Base-by-base conservation (phyloP, 306 rosid species). In the Pyrus betulifolia region DNA sequence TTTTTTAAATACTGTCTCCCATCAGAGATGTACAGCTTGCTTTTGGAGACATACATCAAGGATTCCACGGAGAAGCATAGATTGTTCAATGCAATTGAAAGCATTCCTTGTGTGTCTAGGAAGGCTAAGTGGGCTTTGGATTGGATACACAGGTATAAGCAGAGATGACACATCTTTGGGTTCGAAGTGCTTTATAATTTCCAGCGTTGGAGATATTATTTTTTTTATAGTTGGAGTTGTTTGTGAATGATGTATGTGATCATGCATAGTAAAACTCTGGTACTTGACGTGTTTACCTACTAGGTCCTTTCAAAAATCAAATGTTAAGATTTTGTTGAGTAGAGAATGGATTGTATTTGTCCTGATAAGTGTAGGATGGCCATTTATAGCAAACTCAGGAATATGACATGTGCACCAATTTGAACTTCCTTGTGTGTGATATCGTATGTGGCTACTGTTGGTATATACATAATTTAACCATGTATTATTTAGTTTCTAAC, bases 11-110 rank as follows among this genome's bases (percentile, higher is more conserved):
- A 3, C 67, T 75, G 74, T 71, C 54, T 69, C 19, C 27, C 72
- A 52, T 82, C 93, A 93, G 98, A 89, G 85, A 91, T 91, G 98
- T 93, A 93, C 84, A 93, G 97, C 88, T 83, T 93, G 82, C 97
- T 93, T 67, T 81, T 93, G 83, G 98, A 93, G 88, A 91, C 98
- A 35, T 89, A 78, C 71, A 93, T 91, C 77, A 93, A 88, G 81
- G 98, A 93, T 87, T 81, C 98, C 55, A 84, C 75, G 75, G 97
- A 93, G 91, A 93, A 93, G 77, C 87, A 91, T 79, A 83, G 89
- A 74, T 69, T 93, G 82, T 93, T 93, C 80, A 88, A 89, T 83
- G 98, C 98, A 31, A 76, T 91, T 74, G 97, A 93, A 82, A 91
- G 86, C 84, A 82, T 93, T 60, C 88, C 97, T 82, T 91, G 91